Evolutionary conservation across 1,139 yeast species (phyloP).

Genomic region (Yamadazyma sp.): DNA sequence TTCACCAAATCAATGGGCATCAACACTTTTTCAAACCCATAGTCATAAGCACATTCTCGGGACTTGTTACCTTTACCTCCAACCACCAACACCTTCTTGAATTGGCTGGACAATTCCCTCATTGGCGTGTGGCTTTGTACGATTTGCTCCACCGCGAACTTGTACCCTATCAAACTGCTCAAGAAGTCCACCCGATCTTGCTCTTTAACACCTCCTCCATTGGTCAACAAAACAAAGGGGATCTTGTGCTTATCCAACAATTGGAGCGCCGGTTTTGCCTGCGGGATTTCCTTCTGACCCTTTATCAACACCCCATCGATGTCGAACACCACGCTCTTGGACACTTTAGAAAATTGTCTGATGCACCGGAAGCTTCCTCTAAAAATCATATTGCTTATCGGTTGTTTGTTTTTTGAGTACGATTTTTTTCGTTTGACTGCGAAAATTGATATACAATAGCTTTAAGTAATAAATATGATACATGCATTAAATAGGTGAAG

Average conservation of each 20-base stretch:
- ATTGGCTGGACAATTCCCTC: conserved; percentile 54
- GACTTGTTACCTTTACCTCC: conserved; percentile 79
- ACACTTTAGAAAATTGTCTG: not conserved
- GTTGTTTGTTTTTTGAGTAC: no score
- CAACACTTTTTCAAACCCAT: conserved; percentile 81
- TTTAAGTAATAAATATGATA: not conserved
- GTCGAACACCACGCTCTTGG: conserved; percentile 28
- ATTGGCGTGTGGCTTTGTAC: conserved; percentile 94
- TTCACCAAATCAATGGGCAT: conserved; percentile 73
- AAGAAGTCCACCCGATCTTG: conserved; percentile 57
- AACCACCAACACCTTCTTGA: conserved; percentile 68
- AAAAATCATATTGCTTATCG: no score
- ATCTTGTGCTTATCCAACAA: conserved; percentile 54
- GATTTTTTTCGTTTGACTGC: no score
- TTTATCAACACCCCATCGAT: conserved; percentile 93
- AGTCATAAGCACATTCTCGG: conserved; percentile 67
- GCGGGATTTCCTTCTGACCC: conserved; percentile 68
- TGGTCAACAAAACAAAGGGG: conserved; percentile 84
- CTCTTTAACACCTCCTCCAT: conserved; percentile 90
- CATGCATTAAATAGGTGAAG: not conserved
- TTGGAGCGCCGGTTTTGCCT: conserved; percentile 65
- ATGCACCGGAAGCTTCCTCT: not conserved
- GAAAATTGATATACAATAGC: no score
- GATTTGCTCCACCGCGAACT: conserved; percentile 62
- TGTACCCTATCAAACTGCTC: conserved; percentile 48